These are phyloP conservation scores for Plasmodium knowlesi DNA, from an alignment of 169 alveolate genomes.

Conservation along the genomic window DNA sequence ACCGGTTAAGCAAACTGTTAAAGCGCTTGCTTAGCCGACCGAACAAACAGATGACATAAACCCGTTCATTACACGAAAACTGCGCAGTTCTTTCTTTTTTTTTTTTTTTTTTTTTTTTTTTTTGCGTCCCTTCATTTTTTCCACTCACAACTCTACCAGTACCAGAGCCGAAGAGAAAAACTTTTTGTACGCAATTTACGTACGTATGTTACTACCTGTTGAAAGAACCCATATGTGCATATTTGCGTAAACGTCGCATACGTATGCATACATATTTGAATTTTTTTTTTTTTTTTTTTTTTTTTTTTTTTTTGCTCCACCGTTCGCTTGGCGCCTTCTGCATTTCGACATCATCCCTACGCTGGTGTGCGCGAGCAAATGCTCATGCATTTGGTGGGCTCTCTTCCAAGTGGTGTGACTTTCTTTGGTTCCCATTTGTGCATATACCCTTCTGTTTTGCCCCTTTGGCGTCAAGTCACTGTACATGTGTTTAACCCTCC, in stretches of 20 bases:
- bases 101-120: no score
- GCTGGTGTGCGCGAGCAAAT: not conserved
- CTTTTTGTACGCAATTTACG: not conserved
- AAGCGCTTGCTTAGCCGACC: not conserved
- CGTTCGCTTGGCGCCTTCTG: not conserved
- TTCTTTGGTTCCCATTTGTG: no score
- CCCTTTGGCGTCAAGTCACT: not conserved
- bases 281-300: not conserved
- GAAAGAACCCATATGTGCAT: not conserved
- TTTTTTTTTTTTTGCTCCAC: not conserved
- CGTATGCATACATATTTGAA: slow-evolving; percentile 5
- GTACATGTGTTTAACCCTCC: not conserved
- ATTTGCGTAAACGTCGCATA: not conserved
- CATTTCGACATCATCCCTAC: not conserved
- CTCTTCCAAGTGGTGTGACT: not conserved
- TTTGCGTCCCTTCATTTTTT: not conserved
- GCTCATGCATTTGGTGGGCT: not conserved
- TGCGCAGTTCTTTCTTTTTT: not conserved
- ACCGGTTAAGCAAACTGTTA: not conserved
- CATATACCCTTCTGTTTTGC: not conserved
- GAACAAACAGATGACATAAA: not conserved
- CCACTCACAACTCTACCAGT: not conserved
- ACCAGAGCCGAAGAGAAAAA: not conserved
- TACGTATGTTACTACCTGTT: not conserved
- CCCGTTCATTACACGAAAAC: not conserved